Evolutionary conservation across 192 early-diverging fungal genomes (phyloP), one percentile per base, ranked within the genome.

Genomic region (Coemansia sp.): DNA sequence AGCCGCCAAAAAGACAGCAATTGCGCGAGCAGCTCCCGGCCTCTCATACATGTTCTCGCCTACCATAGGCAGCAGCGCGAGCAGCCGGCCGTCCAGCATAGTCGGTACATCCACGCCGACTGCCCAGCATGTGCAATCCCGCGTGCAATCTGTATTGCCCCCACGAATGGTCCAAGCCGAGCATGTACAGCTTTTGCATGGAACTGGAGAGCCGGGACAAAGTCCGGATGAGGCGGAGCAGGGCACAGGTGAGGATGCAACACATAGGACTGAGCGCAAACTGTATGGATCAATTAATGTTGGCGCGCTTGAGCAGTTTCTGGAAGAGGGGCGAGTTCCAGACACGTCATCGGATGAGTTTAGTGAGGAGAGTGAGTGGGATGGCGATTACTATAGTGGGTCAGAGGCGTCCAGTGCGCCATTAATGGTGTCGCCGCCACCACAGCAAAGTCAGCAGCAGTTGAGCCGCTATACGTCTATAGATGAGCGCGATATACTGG

Each of bases 31-130:
- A 21, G 79, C 79, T 0, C 79, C 79, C 5, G 79, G 79, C 2
- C 43, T 82, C n/a, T 82, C 79, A 12, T 76, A 82, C 70, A 75
- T 82, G 79, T 82, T 82, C 48, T 82, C 79, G 49, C 73, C 79
- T 10, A 62, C 69, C 0, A 55, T 76, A 21, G 35, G 66, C 38
- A 17, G 59, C 60, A 35, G 29, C 9, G 22, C 15, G n/a, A 27
- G 41, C 25, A 82, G 79, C 35, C 73, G 79, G 1, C 79, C 79
- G 19, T 65, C 79, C 17, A 82, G 79, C 66, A 66, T 76, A 21
- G 32, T 72, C 14, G 74, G 74, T 54, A 37, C 65, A 5, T 14
- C 65, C 22, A 66, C 64, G 4, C 62, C 73, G 15, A 23, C 58
- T 8, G 22, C 27, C 29, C 67, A 48, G 38, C 58, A 65, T 25